Base-by-base conservation (phyloP, 2,329 filamentous ascomycete species). In the Pestalotiopsis sp. region DNA sequence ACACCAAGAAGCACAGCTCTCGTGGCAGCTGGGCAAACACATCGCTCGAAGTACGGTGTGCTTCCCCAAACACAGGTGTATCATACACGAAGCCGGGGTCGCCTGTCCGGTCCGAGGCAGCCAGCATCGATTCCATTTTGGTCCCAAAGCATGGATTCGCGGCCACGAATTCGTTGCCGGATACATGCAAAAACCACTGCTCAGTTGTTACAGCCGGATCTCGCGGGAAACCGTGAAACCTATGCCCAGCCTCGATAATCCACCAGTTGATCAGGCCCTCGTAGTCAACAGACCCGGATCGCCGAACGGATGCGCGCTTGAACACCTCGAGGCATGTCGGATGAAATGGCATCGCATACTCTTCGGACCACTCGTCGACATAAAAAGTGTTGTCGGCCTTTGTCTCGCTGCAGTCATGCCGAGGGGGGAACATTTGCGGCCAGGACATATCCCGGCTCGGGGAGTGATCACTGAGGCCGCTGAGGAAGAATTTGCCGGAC, bases 321-420 rank as follows among this genome's bases (percentile, higher is more conserved):
- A 65, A 65, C 3, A 65, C 62, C 23, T 65, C 62, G n/a, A 65
- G 27, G 23, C 62, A 65, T 9, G 62, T 52, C 20, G 62, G 62
- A 39, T 65, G 62, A 36, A 65, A 65, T 31, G 62, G 62, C 62
- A 65, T 65, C 12, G 20, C 38, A 25, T 65, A 65, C 12, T 65
- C 39, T 56, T 31, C n/a, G 14, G 7, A 17, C 17, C 14, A 12
- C 7, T 56, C 41, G 3, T 12, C 17, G 38, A 17, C 17, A 4
- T 39, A 45, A 20, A 65, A 45, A 5, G 25, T 39, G 27, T 65
- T 65, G 14, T 65, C 38, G 6, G 38, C 62, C 9, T 65, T 49
- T 27, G 23, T 17, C 11, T 23, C 6, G 9, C 12, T 17, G 17
- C 17, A 23, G 39, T 20, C 62, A 39, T 65, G 62, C 13, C 62